Evolutionary conservation across 345 rosid species (phyloP).

Genomic region (Acer yangbiense): DNA sequence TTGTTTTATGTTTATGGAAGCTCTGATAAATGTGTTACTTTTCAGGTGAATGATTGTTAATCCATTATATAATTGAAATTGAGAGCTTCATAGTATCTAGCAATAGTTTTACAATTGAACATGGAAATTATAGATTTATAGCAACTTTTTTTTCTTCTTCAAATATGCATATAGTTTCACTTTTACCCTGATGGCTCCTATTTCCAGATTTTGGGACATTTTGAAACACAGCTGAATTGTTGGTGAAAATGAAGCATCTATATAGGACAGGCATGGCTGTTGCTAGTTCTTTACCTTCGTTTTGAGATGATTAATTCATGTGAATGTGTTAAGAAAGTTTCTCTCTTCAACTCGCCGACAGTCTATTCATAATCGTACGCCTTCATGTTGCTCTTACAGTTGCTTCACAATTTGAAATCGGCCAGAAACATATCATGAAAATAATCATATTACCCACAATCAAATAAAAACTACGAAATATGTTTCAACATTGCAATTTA

Average conservation of each 20-base stretch:
- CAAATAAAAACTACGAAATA: not conserved
- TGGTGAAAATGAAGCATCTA: not conserved
- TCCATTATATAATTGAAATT: not conserved
- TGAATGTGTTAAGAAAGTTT: not conserved
- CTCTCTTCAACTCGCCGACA: not conserved
- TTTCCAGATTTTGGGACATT: slow-evolving; percentile 1
- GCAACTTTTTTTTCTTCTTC: not conserved
- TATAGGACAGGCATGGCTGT: not conserved
- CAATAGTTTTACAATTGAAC: not conserved
- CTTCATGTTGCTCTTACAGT: not conserved
- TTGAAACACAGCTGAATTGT: not conserved
- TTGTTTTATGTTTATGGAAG: not conserved
- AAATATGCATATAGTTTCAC: not conserved
- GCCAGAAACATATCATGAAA: not conserved
- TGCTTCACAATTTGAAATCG: not conserved
- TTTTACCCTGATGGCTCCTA: not conserved
- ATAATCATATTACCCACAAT: not conserved
- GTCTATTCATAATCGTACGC: not conserved
- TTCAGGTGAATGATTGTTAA: not conserved
- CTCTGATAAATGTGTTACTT: not conserved
- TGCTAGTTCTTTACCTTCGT: not conserved
- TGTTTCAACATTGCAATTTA: not conserved
- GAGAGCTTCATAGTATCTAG: slow-evolving; percentile 1
- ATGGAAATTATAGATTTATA: not conserved
- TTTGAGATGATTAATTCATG: not conserved